phyloP scores from a whole-genome alignment of 306 rosid genomes.

The Potentilla sterilis region DNA sequence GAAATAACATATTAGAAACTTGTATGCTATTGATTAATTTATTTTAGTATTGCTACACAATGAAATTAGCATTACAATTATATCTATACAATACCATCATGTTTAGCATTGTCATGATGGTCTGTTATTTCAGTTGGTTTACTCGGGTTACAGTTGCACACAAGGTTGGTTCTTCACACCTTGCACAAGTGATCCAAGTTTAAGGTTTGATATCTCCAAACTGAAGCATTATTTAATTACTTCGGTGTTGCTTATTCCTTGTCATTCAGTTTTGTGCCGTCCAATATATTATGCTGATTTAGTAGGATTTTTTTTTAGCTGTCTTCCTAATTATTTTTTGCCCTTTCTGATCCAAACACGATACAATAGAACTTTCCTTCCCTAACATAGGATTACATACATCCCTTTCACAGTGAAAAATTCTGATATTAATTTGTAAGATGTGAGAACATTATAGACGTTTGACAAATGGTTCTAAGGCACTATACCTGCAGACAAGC shows the following conservation, averaged over 20 bases:
- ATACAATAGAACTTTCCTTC: not conserved
- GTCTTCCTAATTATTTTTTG: not conserved
- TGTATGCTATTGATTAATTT: not conserved
- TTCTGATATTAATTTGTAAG: too few species aligned
- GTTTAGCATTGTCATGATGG: not conserved
- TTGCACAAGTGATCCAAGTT: constrained; percentile 77
- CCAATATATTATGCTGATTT: not conserved
- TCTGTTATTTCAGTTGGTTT: constrained; percentile 4
- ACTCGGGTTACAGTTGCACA: constrained; percentile 46
- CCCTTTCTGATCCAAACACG: not conserved
- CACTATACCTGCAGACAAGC: not conserved
- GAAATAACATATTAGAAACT: constrained; percentile 10
- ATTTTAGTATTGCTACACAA: not conserved
- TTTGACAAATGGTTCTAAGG: not conserved
- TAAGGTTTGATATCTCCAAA: constrained; percentile 58
- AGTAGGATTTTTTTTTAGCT: not conserved
- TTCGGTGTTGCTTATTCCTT: constrained; percentile 10
- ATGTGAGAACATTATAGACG: not conserved
- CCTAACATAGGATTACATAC: not conserved
- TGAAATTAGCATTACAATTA: too few species aligned
- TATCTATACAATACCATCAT: not conserved
- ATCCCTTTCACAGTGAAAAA: not conserved
- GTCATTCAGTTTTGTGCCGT: constrained; percentile 6
- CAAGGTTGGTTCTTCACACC: constrained; percentile 99
- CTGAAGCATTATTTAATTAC: constrained; percentile 20